Evolutionary conservation across 2,329 filamentous ascomycete species (phyloP).

Genomic region (Aurifilum marmelostoma): DNA sequence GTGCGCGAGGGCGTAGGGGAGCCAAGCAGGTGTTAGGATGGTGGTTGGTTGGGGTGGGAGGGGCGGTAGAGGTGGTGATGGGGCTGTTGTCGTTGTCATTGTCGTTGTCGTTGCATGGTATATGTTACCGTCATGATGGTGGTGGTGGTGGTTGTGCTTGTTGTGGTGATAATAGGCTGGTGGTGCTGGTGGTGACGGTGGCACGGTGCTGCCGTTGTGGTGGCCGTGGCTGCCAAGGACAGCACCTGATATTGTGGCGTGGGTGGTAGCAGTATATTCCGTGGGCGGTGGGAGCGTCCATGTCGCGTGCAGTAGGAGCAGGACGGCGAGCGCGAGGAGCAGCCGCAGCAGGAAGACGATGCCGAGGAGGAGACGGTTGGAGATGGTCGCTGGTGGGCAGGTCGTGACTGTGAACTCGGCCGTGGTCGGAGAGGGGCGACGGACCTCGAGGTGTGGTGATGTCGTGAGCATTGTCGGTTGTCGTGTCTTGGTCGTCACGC

Average conservation of each 20-base stretch:
- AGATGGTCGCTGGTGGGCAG: constrained; percentile 57
- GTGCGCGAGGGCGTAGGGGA: constrained; percentile 35
- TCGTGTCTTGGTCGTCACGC: too few species aligned
- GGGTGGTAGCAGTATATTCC: constrained; percentile 6
- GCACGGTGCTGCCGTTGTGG: not conserved
- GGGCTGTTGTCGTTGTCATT: not conserved
- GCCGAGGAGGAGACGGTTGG: constrained; percentile 50
- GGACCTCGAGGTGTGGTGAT: constrained; percentile 61
- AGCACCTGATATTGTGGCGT: not conserved
- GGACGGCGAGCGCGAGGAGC: constrained; percentile 43
- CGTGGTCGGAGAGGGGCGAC: constrained; percentile 83
- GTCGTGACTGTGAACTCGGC: constrained; percentile 91
- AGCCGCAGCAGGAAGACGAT: constrained; percentile 50
- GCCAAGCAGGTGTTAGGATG: constrained; percentile 29
- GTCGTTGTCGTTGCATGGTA: not conserved
- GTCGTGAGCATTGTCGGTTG: constrained; percentile 60
- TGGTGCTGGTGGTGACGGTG: too few species aligned
- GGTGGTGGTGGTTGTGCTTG: constrained; percentile 24
- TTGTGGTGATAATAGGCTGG: constrained; percentile 15
- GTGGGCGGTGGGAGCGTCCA: constrained; percentile 41
- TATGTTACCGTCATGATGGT: not conserved
- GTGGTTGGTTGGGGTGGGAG: constrained; percentile 26
- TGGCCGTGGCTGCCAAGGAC: not conserved
- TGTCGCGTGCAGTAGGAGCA: constrained; percentile 55
- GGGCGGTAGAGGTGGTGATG: constrained; percentile 28